Conservation (phyloP, 305 asterid species). For the Caryopteris hybrid region DNA sequence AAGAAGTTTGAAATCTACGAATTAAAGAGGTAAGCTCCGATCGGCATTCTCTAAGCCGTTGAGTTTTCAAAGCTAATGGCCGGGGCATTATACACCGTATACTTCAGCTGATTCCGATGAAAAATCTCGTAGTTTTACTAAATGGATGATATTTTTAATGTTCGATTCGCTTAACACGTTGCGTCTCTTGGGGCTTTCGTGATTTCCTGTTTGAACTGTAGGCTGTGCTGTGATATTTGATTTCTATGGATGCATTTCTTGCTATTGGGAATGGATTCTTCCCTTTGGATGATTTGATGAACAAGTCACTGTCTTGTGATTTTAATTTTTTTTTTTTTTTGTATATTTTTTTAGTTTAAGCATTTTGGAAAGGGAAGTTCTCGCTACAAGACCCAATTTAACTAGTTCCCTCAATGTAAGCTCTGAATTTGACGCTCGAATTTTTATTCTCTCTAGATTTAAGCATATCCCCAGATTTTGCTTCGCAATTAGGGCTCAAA, state of each 20-base stretch:
- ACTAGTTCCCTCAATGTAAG: too few relatives aligned
- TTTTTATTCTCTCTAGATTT: too few relatives aligned
- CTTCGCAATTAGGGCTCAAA: too few relatives aligned
- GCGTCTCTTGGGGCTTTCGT: not conserved
- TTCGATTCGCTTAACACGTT: not conserved
- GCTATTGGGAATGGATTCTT: not conserved
- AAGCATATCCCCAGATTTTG: too few relatives aligned
- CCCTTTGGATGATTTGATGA: not conserved
- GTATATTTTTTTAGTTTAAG: not conserved
- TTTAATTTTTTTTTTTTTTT: not conserved
- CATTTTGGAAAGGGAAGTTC: not conserved
- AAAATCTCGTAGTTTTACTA: not conserved
- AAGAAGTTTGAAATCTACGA: not conserved
- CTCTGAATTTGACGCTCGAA: too few relatives aligned
- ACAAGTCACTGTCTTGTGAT: not conserved
- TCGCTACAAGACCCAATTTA: too few relatives aligned
- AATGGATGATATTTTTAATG: not conserved
- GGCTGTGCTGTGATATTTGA: not conserved
- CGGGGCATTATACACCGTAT: not conserved
- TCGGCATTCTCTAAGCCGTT: not conserved
- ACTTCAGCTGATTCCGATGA: not conserved
- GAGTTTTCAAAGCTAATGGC: not conserved
- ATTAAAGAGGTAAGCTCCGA: constrained; percentile 2
- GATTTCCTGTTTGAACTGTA: not conserved
- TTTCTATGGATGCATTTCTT: not conserved